These are phyloP conservation scores for Fusarium haematococcum DNA, from an alignment of 2,329 filamentous ascomycete genomes.

Conservation along the genomic window DNA sequence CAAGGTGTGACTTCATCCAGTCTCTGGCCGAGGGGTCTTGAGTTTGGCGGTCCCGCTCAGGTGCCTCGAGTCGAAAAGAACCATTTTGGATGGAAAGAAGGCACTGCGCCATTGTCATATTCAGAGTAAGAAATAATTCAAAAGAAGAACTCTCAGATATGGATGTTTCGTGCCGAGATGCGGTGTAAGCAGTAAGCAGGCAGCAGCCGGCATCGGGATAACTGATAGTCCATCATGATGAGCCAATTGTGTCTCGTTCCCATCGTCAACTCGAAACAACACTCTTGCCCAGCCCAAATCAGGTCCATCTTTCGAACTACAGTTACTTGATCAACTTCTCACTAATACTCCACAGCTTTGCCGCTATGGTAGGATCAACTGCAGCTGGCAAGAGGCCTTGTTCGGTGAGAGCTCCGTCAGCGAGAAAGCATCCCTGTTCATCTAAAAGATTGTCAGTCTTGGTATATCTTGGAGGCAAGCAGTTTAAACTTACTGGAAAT, in stretches of 20 bases:
- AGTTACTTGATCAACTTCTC: background rate
- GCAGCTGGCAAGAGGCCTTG: background rate
- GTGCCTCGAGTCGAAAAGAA: background rate
- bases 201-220: slow-evolving; percentile 2
- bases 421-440: background rate
- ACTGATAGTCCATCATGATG: background rate
- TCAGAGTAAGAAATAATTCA: background rate
- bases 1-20: background rate
- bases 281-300: background rate
- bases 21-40: background rate
- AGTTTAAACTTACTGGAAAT: background rate
- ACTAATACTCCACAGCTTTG: background rate
- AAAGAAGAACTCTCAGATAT: background rate
- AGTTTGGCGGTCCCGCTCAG: background rate
- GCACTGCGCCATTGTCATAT: background rate
- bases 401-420: background rate
- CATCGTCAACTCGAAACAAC: background rate
- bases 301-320: background rate
- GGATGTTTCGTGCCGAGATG: background rate
- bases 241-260: background rate
- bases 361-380: background rate
- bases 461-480: background rate
- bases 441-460: background rate
- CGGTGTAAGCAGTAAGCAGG: background rate
- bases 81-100: background rate